Percentiles rank a stretch among this genome's conserved stretches.
Evolutionary conservation across 1,284 basidiomycete genomes (phyloP).

Genomic region (Ceratobasidium sp.): DNA sequence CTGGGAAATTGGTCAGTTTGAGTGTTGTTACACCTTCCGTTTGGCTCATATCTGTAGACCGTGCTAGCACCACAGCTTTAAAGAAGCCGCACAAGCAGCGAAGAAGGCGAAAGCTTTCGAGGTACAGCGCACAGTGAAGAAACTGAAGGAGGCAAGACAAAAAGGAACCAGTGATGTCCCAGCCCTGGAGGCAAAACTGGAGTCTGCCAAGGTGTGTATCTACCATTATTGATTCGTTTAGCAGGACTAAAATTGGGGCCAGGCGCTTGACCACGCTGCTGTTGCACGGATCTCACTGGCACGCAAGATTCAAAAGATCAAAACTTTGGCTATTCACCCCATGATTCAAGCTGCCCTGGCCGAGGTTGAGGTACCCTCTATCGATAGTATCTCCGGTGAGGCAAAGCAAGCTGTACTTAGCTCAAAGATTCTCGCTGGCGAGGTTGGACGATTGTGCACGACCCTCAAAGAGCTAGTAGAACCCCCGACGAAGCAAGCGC

Average conservation of each 20-base stretch:
- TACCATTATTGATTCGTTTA: background rate
- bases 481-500: slow-evolving; percentile 37
- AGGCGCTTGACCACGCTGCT: slow-evolving; percentile 67
- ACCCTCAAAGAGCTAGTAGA: slow-evolving; percentile 40
- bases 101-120: slow-evolving; percentile 88
- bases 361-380: slow-evolving; percentile 52
- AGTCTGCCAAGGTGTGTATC: slow-evolving; percentile 65
- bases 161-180: slow-evolving; percentile 52
- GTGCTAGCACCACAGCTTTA: slow-evolving; percentile 69
- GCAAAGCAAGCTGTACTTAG: slow-evolving; percentile 67
- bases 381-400: slow-evolving; percentile 57
- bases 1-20: slow-evolving; percentile 53
- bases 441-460: slow-evolving; percentile 52
- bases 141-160: slow-evolving; percentile 62
- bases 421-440: slow-evolving; percentile 73
- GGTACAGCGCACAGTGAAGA: slow-evolving; percentile 82
- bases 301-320: slow-evolving; percentile 78
- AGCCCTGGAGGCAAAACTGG: slow-evolving; percentile 70
- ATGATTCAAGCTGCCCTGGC: slow-evolving; percentile 56
- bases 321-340: slow-evolving; percentile 57
- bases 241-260: slow-evolving; percentile 28
- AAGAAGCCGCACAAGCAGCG: slow-evolving; percentile 69
- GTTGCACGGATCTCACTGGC: slow-evolving; percentile 68
- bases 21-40: background rate
- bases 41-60: slow-evolving; percentile 33